Percentiles rank a stretch among this genome's conserved stretches.
Evolutionary conservation across 2,329 filamentous ascomycete genomes (phyloP).

Genomic region (Achaetomium macrosporum): DNA sequence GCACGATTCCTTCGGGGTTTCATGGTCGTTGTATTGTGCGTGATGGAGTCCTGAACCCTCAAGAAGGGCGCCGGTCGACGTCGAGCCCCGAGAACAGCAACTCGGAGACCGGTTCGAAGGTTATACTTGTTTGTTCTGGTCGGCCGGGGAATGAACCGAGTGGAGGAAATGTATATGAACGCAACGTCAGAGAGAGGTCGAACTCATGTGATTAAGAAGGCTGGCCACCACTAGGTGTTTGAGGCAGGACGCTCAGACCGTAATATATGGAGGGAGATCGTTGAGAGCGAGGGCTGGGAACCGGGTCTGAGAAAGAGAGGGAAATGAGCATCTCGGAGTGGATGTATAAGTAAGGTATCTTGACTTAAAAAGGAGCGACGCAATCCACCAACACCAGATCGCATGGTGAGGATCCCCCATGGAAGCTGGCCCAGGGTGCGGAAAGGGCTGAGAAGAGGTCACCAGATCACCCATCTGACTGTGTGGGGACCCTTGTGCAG

Average conservation of each 20-base stretch:
- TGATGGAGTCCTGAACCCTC: not conserved
- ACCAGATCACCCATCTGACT: slow-evolving; percentile 26
- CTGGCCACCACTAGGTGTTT: no score
- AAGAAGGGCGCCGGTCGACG: not conserved
- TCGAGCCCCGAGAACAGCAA: not conserved
- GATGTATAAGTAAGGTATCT: slow-evolving; percentile 13
- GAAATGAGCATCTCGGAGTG: slow-evolving; percentile 7
- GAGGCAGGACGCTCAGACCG: no score
- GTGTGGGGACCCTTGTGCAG: slow-evolving; percentile 23
- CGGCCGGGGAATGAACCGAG: no score
- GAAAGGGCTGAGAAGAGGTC: slow-evolving; percentile 26
- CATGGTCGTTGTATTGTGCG: slow-evolving; percentile 10
- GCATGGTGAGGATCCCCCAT: slow-evolving; percentile 17
- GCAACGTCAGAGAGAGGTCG: no score
- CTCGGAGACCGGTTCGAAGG: no score
- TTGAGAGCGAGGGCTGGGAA: not conserved
- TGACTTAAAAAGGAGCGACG: slow-evolving; percentile 6
- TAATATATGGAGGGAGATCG: no score
- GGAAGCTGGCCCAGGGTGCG: slow-evolving; percentile 17
- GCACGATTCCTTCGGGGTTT: slow-evolving; percentile 15
- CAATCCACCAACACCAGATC: slow-evolving; percentile 11
- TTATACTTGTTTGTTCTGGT: no score
- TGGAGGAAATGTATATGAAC: no score
- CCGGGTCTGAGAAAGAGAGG: slow-evolving; percentile 8
- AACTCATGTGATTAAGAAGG: no score